These are phyloP conservation scores for Ceratocystis albifundus DNA, from an alignment of 2,329 filamentous ascomycete species.

Conservation along the genomic window DNA sequence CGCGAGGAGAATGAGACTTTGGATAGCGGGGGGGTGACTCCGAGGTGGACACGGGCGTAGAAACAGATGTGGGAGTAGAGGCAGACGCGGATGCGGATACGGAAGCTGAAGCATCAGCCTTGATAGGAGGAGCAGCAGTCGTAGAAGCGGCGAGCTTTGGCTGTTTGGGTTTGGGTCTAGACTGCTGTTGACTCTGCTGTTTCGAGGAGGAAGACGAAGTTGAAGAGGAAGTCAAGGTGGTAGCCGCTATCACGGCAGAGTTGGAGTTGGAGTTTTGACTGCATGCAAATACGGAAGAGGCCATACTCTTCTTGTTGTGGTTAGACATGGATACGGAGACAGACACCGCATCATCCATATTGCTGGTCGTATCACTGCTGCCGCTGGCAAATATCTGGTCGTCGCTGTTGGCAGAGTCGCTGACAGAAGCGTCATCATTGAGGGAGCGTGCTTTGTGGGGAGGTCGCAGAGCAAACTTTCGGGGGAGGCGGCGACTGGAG, in stretches of 20 bases:
- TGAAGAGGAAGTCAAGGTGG: too few relatives aligned
- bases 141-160: neutral
- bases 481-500: conserved; percentile 33
- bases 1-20: neutral
- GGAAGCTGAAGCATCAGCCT: neutral
- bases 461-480: conserved; percentile 55
- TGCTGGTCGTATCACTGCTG: conserved; percentile 47
- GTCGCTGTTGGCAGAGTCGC: conserved; percentile 51
- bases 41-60: neutral
- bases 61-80: conserved; percentile 28
- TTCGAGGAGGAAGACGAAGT: too few relatives aligned
- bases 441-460: conserved; percentile 33
- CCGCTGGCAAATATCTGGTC: conserved; percentile 49
- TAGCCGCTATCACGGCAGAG: too few relatives aligned
- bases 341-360: conserved; percentile 43
- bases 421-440: conserved; percentile 57
- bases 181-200: neutral
- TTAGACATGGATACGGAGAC: conserved; percentile 42
- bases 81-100: conserved; percentile 46
- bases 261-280: neutral
- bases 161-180: neutral
- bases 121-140: neutral
- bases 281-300: neutral
- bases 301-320: neutral
- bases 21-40: neutral